Percentiles rank a stretch among this genome's conserved stretches.
phyloP scores from a whole-genome alignment of 2,329 filamentous ascomycete genomes.

The Colletotrichum sp. region DNA sequence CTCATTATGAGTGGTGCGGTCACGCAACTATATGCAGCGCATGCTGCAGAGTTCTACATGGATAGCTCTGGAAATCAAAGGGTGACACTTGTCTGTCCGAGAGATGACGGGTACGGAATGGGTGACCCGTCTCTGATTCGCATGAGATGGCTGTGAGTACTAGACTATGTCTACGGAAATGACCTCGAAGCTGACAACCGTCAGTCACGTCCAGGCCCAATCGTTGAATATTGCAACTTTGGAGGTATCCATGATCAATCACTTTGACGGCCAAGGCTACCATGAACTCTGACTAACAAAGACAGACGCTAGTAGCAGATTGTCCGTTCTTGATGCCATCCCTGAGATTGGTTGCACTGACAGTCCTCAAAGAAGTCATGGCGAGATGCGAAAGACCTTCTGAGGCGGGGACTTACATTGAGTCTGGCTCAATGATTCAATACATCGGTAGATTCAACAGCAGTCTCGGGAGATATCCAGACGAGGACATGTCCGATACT shows the following conservation, averaged over 20 bases:
- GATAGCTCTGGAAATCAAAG: not conserved
- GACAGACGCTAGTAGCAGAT: not conserved
- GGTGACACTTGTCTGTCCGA: not conserved
- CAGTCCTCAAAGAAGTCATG: not conserved
- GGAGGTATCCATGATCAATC: not conserved
- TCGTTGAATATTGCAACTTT: not conserved
- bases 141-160: not conserved
- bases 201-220: not conserved
- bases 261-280: not conserved
- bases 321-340: not conserved
- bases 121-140: not conserved
- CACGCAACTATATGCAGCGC: not conserved
- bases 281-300: slow-evolving; percentile 3
- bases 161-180: not conserved
- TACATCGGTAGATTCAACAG: not conserved
- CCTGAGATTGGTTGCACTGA: not conserved
- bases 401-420: not conserved
- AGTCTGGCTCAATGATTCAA: not conserved
- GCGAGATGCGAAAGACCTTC: not conserved
- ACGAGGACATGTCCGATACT: not conserved
- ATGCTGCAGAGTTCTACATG: slow-evolving; percentile 5
- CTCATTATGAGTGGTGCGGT: not conserved
- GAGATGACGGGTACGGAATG: not conserved
- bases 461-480: not conserved
- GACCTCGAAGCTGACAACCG: not conserved